Evolutionary conservation across 257 asterid species (phyloP).

Genomic region (Mitragyna speciosa): DNA sequence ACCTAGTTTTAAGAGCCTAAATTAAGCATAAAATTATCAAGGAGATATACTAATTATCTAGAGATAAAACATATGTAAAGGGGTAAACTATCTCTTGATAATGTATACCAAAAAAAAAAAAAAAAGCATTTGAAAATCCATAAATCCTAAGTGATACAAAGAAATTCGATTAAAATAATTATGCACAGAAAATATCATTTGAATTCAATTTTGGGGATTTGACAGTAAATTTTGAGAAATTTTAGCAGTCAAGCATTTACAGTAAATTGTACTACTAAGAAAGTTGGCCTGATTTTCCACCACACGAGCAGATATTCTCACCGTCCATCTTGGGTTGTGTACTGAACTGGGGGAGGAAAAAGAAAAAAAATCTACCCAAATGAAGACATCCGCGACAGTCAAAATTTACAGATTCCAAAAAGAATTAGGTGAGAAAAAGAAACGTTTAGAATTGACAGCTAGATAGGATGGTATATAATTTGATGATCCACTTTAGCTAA

Average conservation of each 20-base stretch:
- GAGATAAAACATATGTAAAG: neutral
- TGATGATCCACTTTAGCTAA: slow-evolving; percentile 10
- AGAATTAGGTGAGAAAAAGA: slow-evolving; percentile 13
- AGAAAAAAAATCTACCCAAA: slow-evolving; percentile 1
- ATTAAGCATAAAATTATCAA: neutral
- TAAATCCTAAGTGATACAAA: neutral
- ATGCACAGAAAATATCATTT: neutral
- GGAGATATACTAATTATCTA: neutral
- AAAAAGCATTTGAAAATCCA: neutral
- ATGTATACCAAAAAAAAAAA: no score
- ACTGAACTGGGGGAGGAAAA: neutral
- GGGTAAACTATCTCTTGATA: neutral
- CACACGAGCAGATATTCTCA: no score
- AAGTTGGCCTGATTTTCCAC: no score
- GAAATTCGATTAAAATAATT: neutral
- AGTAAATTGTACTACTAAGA: neutral
- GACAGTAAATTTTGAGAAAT: neutral
- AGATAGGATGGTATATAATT: slow-evolving; percentile 21
- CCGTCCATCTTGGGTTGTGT: neutral
- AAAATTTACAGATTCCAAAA: slow-evolving; percentile 17
- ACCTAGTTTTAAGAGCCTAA: neutral
- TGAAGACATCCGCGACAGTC: slow-evolving; percentile 23
- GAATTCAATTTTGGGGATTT: neutral
- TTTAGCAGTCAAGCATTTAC: neutral
- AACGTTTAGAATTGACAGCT: slow-evolving; percentile 30